Evolutionary conservation across 495 filamentous ascomycete species (phyloP), one percentile per base, ranked within the genome.

Genomic region (Podospora tetraspora): DNA sequence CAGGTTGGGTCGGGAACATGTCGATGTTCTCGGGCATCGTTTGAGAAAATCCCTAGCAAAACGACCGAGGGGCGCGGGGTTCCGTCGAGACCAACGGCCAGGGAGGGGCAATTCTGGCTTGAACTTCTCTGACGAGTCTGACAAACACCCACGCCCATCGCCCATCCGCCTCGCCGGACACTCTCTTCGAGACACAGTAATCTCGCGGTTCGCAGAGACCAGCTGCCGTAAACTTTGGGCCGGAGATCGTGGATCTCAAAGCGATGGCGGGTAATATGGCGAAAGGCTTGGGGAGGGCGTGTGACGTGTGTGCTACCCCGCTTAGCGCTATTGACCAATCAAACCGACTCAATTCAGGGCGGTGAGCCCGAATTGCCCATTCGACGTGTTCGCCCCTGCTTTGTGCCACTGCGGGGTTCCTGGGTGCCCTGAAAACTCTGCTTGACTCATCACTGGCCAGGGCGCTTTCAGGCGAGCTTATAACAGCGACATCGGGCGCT

Each of bases 401-500:
- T 71, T 68, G 75, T 77, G 73, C 72, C 73, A 74, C 75, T 77
- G 75, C 75, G 75, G 75, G 75, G 75, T 70, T 62, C 59, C 27
- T 72, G 43, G 61, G 34, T 69, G 70, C 65, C 68, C 59, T 64
- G 69, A 77, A 76, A 77, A 76, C 71, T 77, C 72, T 76, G 74
- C 71, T 76, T 77, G 75, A 77, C 72, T 77, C 75, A 77, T 72
- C 66, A 63, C 56, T 65, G 62, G 61, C 52, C 43, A 63, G 59
- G 66, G 69, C 69, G 69, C 67, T 64, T 68, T 67, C 57, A 60
- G 43, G 52, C 57, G 29, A 30, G 65, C 71, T 52, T 77, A 76
- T 77, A 73, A 74, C 69, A 77, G 75, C 75, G 75, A 75, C 74
- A 76, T 76, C 75, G 75, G 75, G 70, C 43, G 43, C 71, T 69